These are phyloP conservation scores for Ophiorrhiza pumila DNA, from an alignment of 257 asterid genomes.

Conservation along the genomic window DNA sequence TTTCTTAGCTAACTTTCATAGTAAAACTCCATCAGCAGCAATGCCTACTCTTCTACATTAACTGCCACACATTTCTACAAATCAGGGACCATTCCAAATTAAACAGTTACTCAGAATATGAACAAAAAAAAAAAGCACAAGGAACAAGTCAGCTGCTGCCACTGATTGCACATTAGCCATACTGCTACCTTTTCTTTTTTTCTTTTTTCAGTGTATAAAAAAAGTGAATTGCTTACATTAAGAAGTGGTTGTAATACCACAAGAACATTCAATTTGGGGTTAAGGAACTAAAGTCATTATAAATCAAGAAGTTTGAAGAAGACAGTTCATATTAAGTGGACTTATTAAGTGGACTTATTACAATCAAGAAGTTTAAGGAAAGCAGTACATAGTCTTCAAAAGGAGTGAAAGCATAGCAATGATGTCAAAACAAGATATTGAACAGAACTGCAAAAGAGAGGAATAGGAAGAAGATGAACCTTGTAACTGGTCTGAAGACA, in stretches of 20 bases:
- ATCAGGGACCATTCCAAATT: neutral
- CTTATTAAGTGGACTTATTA: too few species aligned
- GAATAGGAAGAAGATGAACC: constrained; percentile 32
- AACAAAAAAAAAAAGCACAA: neutral
- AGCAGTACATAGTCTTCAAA: too few species aligned
- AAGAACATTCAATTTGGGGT: too few species aligned
- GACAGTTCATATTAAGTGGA: too few species aligned
- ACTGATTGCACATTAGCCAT: constrained; percentile 78
- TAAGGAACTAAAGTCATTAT: too few species aligned
- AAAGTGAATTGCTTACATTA: too few species aligned
- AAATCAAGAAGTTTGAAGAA: too few species aligned
- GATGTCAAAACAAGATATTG: neutral
- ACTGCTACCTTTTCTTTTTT: too few species aligned
- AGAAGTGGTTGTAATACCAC: too few species aligned
- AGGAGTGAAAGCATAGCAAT: neutral
- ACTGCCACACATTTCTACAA: constrained; percentile 36
- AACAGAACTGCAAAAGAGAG: neutral
- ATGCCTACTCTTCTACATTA: constrained; percentile 31
- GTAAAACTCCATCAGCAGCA: constrained; percentile 35
- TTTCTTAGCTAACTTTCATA: constrained; percentile 37
- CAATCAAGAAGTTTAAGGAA: too few species aligned
- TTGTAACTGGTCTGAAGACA: constrained; percentile 67
- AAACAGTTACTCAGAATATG: neutral
- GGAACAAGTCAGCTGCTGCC: constrained; percentile 32
- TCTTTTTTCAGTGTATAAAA: too few species aligned